These are phyloP conservation scores for Cercophora sp. DNA, from an alignment of 495 filamentous ascomycete genomes.

Conservation along the genomic window DNA sequence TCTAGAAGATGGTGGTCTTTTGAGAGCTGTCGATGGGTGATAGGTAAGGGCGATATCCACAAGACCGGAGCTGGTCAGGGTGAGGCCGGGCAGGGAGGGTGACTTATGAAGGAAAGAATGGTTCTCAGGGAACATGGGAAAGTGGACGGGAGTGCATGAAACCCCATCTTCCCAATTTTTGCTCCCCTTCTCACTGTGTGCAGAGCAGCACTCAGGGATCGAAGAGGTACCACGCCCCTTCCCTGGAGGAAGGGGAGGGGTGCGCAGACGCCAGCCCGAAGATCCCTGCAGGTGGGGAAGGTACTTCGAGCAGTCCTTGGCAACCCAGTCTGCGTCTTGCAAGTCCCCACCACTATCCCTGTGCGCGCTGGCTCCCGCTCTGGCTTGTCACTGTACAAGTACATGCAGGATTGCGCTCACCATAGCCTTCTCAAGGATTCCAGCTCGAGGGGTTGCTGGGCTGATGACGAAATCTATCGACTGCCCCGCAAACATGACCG, in stretches of 20 bases:
- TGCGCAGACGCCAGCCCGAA: slow-evolving; percentile 11
- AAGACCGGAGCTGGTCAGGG: background rate
- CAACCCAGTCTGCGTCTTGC: background rate
- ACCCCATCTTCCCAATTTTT: slow-evolving; percentile 23
- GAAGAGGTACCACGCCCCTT: slow-evolving; percentile 5
- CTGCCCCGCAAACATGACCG: background rate
- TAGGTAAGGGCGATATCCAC: slow-evolving; percentile 1
- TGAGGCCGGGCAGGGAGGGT: slow-evolving; percentile 10
- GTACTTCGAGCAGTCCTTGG: slow-evolving; percentile 4
- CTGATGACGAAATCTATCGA: slow-evolving; percentile 1
- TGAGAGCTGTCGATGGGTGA: no score
- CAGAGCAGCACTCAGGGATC: slow-evolving; percentile 8
- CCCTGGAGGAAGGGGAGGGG: slow-evolving; percentile 5
- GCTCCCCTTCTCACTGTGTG: background rate
- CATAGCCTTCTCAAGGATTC: background rate
- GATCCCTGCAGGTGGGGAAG: slow-evolving; percentile 22
- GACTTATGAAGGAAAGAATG: slow-evolving; percentile 15
- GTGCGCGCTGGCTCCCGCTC: background rate
- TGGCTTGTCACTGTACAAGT: slow-evolving; percentile 9
- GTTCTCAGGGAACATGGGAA: slow-evolving; percentile 25
- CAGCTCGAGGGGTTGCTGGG: no score
- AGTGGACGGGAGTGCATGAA: slow-evolving; percentile 27
- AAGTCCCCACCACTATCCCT: background rate
- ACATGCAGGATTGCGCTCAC: background rate
- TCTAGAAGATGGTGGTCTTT: no score